These are phyloP conservation scores for Pyrenochaeta sp. DNA, from an alignment of 2,329 filamentous ascomycete species.

Conservation along the genomic window DNA sequence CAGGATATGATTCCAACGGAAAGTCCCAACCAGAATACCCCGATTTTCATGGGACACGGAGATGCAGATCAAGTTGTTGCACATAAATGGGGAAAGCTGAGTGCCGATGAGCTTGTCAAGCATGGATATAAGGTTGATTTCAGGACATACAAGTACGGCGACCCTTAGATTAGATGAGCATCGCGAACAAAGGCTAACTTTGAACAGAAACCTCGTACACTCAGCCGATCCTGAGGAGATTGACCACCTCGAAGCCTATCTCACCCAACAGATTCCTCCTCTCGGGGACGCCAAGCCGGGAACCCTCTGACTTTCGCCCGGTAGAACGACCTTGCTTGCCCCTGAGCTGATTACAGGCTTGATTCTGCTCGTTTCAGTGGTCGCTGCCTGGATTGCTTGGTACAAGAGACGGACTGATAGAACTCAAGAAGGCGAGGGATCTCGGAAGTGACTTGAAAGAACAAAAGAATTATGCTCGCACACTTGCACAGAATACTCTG, in stretches of 20 bases:
- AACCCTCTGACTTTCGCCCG: constrained; percentile 40
- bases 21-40: constrained; percentile 74
- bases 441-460: neutral
- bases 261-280: constrained; percentile 61
- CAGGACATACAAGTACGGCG: constrained; percentile 73
- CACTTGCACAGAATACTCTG: no score
- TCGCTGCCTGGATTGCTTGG: constrained; percentile 36
- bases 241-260: constrained; percentile 76
- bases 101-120: constrained; percentile 70
- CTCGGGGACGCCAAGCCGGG: constrained; percentile 47
- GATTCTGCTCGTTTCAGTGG: constrained; percentile 31
- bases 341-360: constrained; percentile 28
- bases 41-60: constrained; percentile 92
- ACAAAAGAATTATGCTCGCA: neutral
- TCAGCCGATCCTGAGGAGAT: constrained; percentile 80
- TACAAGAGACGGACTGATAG: constrained; percentile 22
- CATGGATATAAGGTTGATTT: constrained; percentile 78
- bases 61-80: constrained; percentile 75
- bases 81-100: constrained; percentile 71
- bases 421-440: neutral
- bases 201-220: constrained; percentile 71
- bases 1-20: constrained; percentile 53
- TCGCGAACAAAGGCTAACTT: constrained; percentile 10
- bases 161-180: no score
- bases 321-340: constrained; percentile 2